Evolutionary conservation across 441 rosid species (phyloP).

Genomic region (Bruguiera hainesii): DNA sequence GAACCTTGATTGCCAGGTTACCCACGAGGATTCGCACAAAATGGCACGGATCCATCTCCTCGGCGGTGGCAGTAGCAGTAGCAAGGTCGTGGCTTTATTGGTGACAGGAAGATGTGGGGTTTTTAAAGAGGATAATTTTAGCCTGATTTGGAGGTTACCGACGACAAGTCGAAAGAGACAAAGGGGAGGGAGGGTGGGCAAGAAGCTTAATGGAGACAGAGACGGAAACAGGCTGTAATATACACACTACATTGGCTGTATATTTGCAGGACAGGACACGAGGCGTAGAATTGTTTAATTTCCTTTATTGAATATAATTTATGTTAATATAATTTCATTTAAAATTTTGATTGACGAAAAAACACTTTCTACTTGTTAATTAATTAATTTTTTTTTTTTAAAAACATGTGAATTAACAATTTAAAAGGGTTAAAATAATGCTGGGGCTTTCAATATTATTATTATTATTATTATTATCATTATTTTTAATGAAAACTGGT

Average conservation of each 20-base stretch:
- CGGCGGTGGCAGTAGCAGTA: not conserved
- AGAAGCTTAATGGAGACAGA: not conserved
- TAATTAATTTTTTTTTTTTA: no score
- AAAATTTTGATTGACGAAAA: no score
- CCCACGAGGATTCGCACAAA: slow-evolving; percentile 56
- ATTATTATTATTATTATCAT: no score
- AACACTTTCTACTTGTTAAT: no score
- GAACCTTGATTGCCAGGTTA: slow-evolving; percentile 47
- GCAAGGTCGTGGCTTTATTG: not conserved
- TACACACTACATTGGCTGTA: slow-evolving; percentile 37
- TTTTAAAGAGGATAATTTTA: not conserved
- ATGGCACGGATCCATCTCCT: slow-evolving; percentile 69
- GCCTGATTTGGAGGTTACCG: not conserved
- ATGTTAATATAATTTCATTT: no score
- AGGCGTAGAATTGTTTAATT: slow-evolving; percentile 17
- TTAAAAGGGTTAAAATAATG: no score
- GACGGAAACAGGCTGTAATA: slow-evolving; percentile 56
- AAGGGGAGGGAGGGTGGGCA: not conserved
- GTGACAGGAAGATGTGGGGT: not conserved
- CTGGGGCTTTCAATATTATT: not conserved
- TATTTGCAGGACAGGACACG: not conserved
- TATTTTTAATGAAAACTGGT: no score
- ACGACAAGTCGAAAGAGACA: not conserved
- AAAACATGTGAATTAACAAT: no score
- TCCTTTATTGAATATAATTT: no score